A percentile compares a stretch with the other conserved stretches of the same genome.
Evolutionary conservation across 306 rosid species (phyloP).

Genomic region (Parietaria judaica): DNA sequence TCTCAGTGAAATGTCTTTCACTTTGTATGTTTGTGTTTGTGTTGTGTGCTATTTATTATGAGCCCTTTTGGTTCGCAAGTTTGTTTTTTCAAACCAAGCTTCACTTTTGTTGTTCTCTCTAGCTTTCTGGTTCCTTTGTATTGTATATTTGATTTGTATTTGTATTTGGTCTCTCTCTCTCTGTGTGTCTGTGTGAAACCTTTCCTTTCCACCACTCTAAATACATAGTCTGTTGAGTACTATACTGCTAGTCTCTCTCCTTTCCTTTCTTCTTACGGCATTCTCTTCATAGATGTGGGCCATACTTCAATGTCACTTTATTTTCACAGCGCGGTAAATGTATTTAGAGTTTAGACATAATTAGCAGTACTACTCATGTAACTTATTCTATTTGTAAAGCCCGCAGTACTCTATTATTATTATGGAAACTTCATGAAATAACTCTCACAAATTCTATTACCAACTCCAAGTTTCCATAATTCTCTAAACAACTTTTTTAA

Average conservation of each 20-base stretch:
- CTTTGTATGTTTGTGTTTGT: conserved; percentile 15
- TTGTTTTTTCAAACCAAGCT: conserved; percentile 29
- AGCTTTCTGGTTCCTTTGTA: conserved; percentile 24
- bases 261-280: conserved; percentile 88
- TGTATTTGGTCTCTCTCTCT: conserved; percentile 14
- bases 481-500: no score
- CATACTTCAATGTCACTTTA: conserved; percentile 1
- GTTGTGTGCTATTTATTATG: conserved; percentile 26
- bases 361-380: not conserved
- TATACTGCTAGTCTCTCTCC: conserved; percentile 25
- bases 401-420: no score
- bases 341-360: no score
- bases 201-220: conserved; percentile 42
- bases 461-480: no score
- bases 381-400: not conserved
- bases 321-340: not conserved
- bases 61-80: conserved; percentile 9
- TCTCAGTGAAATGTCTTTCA: conserved; percentile 27
- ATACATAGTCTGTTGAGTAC: conserved; percentile 41
- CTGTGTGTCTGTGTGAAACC: conserved; percentile 12
- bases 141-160: not conserved
- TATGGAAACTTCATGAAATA: no score
- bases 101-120: conserved; percentile 33
- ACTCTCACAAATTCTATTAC: no score
- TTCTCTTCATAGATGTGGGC: conserved; percentile 34